Conservation (phyloP, 2,329 filamentous ascomycete species). For the Alternaria sp. region DNA sequence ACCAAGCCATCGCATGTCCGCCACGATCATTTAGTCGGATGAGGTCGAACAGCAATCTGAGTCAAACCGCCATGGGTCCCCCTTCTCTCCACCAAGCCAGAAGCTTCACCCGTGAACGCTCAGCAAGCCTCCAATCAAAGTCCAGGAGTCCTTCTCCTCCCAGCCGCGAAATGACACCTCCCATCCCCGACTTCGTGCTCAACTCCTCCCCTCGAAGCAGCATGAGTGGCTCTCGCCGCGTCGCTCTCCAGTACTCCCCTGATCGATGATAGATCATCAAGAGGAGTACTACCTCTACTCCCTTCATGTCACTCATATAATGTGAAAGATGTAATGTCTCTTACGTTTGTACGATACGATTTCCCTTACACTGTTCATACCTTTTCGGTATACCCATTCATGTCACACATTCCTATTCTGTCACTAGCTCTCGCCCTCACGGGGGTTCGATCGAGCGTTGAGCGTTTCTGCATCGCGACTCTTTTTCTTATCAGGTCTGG, state of each 20-base stretch:
- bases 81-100: slow-evolving; percentile 32
- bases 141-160: slow-evolving; percentile 45
- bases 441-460: slow-evolving; percentile 25
- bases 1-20: slow-evolving; percentile 62
- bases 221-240: slow-evolving; percentile 37
- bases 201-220: slow-evolving; percentile 50
- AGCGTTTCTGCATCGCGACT: slow-evolving; percentile 11
- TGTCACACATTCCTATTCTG: slow-evolving; percentile 2
- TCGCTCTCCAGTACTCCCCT: slow-evolving; percentile 33
- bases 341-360: slow-evolving; percentile 15
- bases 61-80: slow-evolving; percentile 18
- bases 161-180: slow-evolving; percentile 48
- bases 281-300: not conserved
- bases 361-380: not conserved
- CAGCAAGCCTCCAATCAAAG: slow-evolving; percentile 23
- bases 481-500: not conserved
- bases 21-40: slow-evolving; percentile 46
- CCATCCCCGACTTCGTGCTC: slow-evolving; percentile 53
- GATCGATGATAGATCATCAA: slow-evolving; percentile 20
- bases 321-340: slow-evolving; percentile 7
- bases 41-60: slow-evolving; percentile 41
- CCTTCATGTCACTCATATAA: slow-evolving; percentile 1
- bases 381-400: slow-evolving; percentile 1
- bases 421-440: slow-evolving; percentile 19
- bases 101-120: slow-evolving; percentile 30